Evolutionary conservation across 1,284 basidiomycete species (phyloP).

Genomic region (Cerioporus squamosus): DNA sequence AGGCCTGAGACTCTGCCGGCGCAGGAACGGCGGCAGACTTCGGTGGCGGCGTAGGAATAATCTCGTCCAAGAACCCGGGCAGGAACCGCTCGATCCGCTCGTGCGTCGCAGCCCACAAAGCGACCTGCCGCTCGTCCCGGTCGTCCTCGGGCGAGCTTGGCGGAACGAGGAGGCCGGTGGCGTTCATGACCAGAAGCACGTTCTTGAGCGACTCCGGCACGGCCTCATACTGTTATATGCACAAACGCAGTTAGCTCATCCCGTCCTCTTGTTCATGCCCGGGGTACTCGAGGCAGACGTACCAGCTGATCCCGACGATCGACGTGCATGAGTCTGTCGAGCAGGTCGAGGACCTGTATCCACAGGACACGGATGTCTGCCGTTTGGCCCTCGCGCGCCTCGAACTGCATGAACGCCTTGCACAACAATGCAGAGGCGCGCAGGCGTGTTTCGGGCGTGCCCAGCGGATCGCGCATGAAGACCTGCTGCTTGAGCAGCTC

Average conservation of each 20-base stretch:
- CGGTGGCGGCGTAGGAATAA: constrained; percentile 54
- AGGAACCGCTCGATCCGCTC: constrained; percentile 88
- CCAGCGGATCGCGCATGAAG: constrained; percentile 79
- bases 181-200: constrained; percentile 95
- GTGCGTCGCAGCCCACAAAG: constrained; percentile 83
- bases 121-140: constrained; percentile 70
- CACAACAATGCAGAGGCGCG: constrained; percentile 88
- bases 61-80: constrained; percentile 83
- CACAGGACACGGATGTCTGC: constrained; percentile 82
- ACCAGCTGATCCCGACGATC: constrained; percentile 89
- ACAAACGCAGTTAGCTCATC: constrained; percentile 20
- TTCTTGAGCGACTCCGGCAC: constrained; percentile 97
- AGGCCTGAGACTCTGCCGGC: background rate
- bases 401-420: constrained; percentile 95
- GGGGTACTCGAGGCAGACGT: constrained; percentile 37
- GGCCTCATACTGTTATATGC: constrained; percentile 78
- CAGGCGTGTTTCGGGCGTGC: constrained; percentile 89
- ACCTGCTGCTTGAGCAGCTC: constrained; percentile 89
- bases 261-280: background rate
- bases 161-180: constrained; percentile 81
- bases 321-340: constrained; percentile 88
- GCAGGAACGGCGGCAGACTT: constrained; percentile 15
- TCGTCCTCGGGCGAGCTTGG: constrained; percentile 56
- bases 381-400: constrained; percentile 72
- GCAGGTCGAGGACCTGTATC: constrained; percentile 90